Base-by-base conservation (phyloP, 2,329 filamentous ascomycete species). In the Fusarium sp. region DNA sequence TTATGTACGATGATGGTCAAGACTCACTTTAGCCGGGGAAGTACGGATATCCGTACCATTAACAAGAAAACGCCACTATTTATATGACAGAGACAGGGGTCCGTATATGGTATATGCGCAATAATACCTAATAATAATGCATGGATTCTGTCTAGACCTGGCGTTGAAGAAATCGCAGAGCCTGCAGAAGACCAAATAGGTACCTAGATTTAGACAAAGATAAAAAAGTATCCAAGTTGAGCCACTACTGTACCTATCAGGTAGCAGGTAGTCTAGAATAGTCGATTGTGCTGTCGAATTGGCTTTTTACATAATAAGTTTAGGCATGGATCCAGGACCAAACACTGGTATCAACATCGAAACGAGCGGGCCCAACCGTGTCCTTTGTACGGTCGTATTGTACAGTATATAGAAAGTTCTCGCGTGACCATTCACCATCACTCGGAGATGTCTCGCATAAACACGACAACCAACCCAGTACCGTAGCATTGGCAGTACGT, bases 1-100 rank as follows among this genome's bases (percentile, higher is more conserved):
- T 20, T 48, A 53, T 69, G 49, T 55, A 54, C 30, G 28, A 69
- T 57, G 43, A 66, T 70, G 61, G 42, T 20, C 51, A 28, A 25
- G 25, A 46, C 48, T 51, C 37, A 53, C 42, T 55, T 57, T 48
- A 59, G 47, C 51, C 54, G 55, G 47, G 18, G 16, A 34, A 53
- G 45, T 18, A 21, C 28, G 12, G 6, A 30, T 30, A 32, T 34
- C 32, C 13, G 8, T 21, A 42, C 41, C 8, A 8, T 25, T n/a
- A 42, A 46, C 28, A 28, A 51, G n/a, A 54, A 40, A 54, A 34
- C 28, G 37, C 27, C 45, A 59, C 51, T 45, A 48, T 18, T 18
- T 30, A 34, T 41, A 37, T 54, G 53, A 42, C 25, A 41, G 21
- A 61, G 46, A 54, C 50, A 56, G 40, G 65, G 66, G 56, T 46